A percentile compares a stretch with the other conserved stretches of the same genome.
phyloP scores from a whole-genome alignment of 2,329 filamentous ascomycete species.

The Amylocarpus encephaloides region DNA sequence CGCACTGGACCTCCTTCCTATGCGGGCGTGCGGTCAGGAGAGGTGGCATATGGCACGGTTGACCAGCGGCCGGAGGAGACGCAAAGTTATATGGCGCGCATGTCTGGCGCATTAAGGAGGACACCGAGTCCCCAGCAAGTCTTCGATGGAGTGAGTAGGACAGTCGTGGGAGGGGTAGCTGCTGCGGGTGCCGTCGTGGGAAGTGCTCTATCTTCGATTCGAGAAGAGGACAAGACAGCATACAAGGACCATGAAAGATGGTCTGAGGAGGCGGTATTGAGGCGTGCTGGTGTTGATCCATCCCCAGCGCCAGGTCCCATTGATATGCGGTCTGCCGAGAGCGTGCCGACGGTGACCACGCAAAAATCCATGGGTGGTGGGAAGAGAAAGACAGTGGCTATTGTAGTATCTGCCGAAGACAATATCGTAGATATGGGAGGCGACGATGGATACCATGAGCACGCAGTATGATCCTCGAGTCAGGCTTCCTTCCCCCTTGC shows the following conservation, averaged over 20 bases:
- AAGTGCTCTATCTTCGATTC: slow-evolving; percentile 73
- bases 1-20: slow-evolving; percentile 36
- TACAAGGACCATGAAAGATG: slow-evolving; percentile 85
- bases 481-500: slow-evolving; percentile 1
- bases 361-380: slow-evolving; percentile 18
- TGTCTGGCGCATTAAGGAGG: slow-evolving; percentile 74
- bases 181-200: slow-evolving; percentile 79
- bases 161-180: slow-evolving; percentile 72
- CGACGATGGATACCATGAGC: slow-evolving; percentile 61
- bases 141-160: slow-evolving; percentile 75
- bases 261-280: slow-evolving; percentile 80
- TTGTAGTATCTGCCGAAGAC: slow-evolving; percentile 79
- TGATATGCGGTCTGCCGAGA: slow-evolving; percentile 21
- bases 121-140: slow-evolving; percentile 86
- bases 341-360: slow-evolving; percentile 25
- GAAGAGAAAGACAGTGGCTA: slow-evolving; percentile 69
- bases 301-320: slow-evolving; percentile 14
- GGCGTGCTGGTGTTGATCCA: slow-evolving; percentile 42
- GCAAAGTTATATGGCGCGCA: slow-evolving; percentile 63
- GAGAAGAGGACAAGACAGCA: slow-evolving; percentile 74
- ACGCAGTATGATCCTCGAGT: slow-evolving; percentile 59
- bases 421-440: slow-evolving; percentile 51
- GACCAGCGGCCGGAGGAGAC: slow-evolving; percentile 39
- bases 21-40: slow-evolving; percentile 33
- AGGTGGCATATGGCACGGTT: slow-evolving; percentile 38